These are phyloP conservation scores for Rhizophora apiculata DNA, from an alignment of 345 rosid species.

Conservation along the genomic window DNA sequence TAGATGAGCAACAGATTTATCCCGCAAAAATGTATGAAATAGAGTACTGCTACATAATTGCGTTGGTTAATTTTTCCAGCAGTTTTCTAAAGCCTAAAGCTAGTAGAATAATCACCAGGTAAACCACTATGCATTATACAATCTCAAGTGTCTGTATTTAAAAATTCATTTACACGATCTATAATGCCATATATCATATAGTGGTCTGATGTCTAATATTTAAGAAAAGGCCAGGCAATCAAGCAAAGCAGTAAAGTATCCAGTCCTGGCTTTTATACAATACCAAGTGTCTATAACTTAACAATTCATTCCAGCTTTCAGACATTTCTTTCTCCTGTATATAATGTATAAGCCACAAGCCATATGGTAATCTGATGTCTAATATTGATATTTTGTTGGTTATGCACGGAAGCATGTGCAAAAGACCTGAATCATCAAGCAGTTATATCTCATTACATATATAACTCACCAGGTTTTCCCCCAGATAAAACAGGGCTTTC, in stretches of 20 bases:
- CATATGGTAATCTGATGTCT: not conserved
- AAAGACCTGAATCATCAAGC: not conserved
- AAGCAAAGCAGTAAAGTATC: not conserved
- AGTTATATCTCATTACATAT: not conserved
- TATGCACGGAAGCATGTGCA: not conserved
- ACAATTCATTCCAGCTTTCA: not conserved
- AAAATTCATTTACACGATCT: too few species aligned
- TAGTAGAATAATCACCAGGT: too few species aligned
- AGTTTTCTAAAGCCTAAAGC: too few species aligned
- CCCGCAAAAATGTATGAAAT: too few species aligned
- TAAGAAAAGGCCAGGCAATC: too few species aligned
- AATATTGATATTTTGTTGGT: not conserved
- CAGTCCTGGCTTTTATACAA: not conserved
- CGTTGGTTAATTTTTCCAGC: too few species aligned
- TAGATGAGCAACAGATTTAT: too few species aligned
- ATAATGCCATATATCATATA: too few species aligned
- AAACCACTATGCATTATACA: too few species aligned
- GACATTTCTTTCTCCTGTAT: not conserved
- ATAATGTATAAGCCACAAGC: not conserved
- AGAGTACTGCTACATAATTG: too few species aligned
- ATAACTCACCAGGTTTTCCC: slow-evolving; percentile 76
- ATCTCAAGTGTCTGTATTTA: too few species aligned
- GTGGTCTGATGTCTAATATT: too few species aligned
- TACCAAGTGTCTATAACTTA: not conserved
- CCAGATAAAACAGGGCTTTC: slow-evolving; percentile 81